phyloP scores from a whole-genome alignment of 2,329 filamentous ascomycete species.

The Ophiostoma australiae region DNA sequence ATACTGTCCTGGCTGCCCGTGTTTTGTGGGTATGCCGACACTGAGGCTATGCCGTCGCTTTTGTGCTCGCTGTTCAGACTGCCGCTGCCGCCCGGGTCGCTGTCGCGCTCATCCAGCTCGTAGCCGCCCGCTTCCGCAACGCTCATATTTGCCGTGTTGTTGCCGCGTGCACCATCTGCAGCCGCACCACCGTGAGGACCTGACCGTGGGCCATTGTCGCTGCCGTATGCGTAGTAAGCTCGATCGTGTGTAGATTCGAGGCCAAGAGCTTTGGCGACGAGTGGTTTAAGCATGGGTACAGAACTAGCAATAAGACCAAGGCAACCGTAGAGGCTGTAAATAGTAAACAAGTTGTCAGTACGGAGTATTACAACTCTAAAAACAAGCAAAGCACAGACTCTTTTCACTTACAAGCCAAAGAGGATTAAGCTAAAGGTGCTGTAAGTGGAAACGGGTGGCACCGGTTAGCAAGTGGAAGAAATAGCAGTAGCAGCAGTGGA shows the following conservation, averaged over 20 bases:
- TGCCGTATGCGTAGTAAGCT: constrained; percentile 21
- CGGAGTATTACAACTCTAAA: no score
- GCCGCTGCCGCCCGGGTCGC: constrained; percentile 15
- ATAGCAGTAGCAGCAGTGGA: not conserved
- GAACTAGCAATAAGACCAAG: constrained; percentile 40
- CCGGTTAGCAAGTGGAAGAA: constrained; percentile 12
- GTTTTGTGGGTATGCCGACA: not conserved
- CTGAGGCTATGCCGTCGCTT: constrained; percentile 14
- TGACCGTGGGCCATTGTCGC: constrained; percentile 2
- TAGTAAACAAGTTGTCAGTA: constrained; percentile 1
- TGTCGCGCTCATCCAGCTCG: constrained; percentile 22
- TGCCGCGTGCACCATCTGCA: not conserved
- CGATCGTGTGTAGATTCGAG: constrained; percentile 26
- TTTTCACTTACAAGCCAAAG: constrained; percentile 33
- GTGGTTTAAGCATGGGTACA: constrained; percentile 38
- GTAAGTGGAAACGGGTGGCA: not conserved
- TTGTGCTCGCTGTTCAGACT: constrained; percentile 15
- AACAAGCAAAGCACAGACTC: constrained; percentile 8
- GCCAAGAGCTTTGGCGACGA: constrained; percentile 34
- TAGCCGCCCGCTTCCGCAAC: not conserved
- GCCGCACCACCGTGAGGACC: not conserved
- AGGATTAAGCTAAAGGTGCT: constrained; percentile 16
- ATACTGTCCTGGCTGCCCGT: not conserved
- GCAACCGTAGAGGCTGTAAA: constrained; percentile 38
- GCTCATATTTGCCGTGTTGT: not conserved